Evolutionary conservation across 345 rosid genomes (phyloP), one percentile per base, ranked within the genome.

Genomic region (Murraya koenigii): DNA sequence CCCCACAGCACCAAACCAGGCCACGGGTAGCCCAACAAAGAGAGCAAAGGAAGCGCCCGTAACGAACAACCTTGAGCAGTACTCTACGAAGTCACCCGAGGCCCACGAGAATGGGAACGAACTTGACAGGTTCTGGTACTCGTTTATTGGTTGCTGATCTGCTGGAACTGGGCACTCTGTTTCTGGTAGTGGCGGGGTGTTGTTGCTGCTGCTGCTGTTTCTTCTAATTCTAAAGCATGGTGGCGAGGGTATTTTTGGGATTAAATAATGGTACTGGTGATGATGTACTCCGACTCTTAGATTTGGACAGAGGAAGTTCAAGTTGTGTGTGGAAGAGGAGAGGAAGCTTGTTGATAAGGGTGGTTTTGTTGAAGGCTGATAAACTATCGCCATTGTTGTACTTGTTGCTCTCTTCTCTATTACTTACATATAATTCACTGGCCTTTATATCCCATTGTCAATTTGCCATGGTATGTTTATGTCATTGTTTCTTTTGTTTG

Each of bases 21-120:
- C 87, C 13, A 95, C 98, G 1, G 99, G 98, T 13, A 93, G 80
- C 6, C 93, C 98, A 6, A 95, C 62, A 44, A 95, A 82, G 23
- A 90, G 79, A 0, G 94, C 88, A 58, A 93, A 95, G 58, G 97
- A 87, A 66, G 91, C 92, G 1, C 98, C 98, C 3, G 89, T 85
- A 20, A 89, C 78, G 81, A 93, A 85, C 80, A 95, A 60, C 10
- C 98, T 82, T 0, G 92, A 82, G 63, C 85, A 80, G 86, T 81
- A 95, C 73, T 89, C 88, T 0, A 87, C 81, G n/a, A 87, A 0
- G 47, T 90, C 92, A 1, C 89, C 88, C 4, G 93, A 78, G 13
- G 97, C 95, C 93, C 93, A 95, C 7, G 95, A 83, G 86, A 91
- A 94, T 54, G 97, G 97, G 84, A 95, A 90, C 62, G 98, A 91